These are phyloP conservation scores for Coniferiporia sulphurascens DNA, from an alignment of 1,284 basidiomycete genomes.

Conservation along the genomic window DNA sequence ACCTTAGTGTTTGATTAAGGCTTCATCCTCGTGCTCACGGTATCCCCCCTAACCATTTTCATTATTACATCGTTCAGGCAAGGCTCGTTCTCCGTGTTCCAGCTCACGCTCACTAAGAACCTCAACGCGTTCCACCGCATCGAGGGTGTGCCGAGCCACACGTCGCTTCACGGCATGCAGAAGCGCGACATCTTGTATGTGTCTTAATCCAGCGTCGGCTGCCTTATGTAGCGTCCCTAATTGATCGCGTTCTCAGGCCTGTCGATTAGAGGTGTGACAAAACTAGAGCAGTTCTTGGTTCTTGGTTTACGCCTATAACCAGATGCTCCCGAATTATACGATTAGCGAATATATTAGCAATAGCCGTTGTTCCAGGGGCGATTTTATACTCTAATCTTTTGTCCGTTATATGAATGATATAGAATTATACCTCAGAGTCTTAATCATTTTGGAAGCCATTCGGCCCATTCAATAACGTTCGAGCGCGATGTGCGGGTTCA, in stretches of 20 bases:
- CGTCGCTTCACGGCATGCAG: conserved; percentile 48
- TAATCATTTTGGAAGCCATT: too few relatives aligned
- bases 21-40: neutral
- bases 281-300: neutral
- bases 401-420: too few relatives aligned
- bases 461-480: too few relatives aligned
- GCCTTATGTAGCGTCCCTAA: neutral
- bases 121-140: conserved; percentile 91
- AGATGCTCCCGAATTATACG: too few relatives aligned
- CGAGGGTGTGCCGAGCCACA: conserved; percentile 72
- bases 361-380: too few relatives aligned
- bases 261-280: neutral
- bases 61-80: conserved; percentile 47
- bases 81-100: conserved; percentile 87
- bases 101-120: conserved; percentile 97
- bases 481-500: too few relatives aligned
- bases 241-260: neutral
- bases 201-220: neutral
- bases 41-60: conserved; percentile 14
- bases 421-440: too few relatives aligned
- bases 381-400: too few relatives aligned
- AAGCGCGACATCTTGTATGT: conserved; percentile 14
- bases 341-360: too few relatives aligned
- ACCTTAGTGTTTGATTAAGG: neutral
- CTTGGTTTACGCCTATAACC: too few relatives aligned